Percentiles rank a stretch among this genome's conserved stretches.
Evolutionary conservation across 2,329 filamentous ascomycete species (phyloP).

Genomic region (Pseudogymnoascus sp.): DNA sequence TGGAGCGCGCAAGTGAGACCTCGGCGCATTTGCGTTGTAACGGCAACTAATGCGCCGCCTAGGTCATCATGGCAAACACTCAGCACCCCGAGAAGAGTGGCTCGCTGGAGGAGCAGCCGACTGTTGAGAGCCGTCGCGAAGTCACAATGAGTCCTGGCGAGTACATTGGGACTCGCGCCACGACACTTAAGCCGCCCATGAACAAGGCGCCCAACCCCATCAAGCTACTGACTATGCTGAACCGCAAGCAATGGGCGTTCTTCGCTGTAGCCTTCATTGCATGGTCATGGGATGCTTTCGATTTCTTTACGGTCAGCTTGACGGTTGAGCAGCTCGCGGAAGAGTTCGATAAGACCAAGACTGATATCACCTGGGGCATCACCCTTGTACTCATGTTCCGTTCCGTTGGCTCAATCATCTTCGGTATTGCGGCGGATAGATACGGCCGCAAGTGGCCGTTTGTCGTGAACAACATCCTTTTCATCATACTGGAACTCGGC

Average conservation of each 20-base stretch:
- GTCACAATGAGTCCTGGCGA: constrained; percentile 21
- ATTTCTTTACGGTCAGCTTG: constrained; percentile 74
- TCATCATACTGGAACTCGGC: constrained; percentile 61
- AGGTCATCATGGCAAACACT: constrained; percentile 2
- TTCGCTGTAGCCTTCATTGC: constrained; percentile 66
- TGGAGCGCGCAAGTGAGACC: background rate
- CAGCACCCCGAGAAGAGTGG: background rate
- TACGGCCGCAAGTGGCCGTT: constrained; percentile 79
- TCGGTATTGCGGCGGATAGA: constrained; percentile 70
- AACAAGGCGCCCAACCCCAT: constrained; percentile 62
- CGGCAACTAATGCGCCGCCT: background rate
- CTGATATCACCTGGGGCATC: constrained; percentile 64
- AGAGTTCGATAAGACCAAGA: constrained; percentile 53
- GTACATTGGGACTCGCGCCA: constrained; percentile 46
- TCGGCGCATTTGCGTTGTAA: background rate
- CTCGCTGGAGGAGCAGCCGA: constrained; percentile 1
- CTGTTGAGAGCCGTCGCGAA: background rate
- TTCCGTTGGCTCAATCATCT: constrained; percentile 65
- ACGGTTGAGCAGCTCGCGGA: constrained; percentile 64
- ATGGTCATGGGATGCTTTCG: constrained; percentile 78
- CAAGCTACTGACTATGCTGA: constrained; percentile 57
- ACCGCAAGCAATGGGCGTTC: constrained; percentile 62
- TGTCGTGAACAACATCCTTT: constrained; percentile 64
- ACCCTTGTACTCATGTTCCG: constrained; percentile 68
- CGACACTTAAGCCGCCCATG: constrained; percentile 51